phyloP scores from a whole-genome alignment of 2,329 filamentous ascomycete genomes.

The Simplicillium aogashimaense region DNA sequence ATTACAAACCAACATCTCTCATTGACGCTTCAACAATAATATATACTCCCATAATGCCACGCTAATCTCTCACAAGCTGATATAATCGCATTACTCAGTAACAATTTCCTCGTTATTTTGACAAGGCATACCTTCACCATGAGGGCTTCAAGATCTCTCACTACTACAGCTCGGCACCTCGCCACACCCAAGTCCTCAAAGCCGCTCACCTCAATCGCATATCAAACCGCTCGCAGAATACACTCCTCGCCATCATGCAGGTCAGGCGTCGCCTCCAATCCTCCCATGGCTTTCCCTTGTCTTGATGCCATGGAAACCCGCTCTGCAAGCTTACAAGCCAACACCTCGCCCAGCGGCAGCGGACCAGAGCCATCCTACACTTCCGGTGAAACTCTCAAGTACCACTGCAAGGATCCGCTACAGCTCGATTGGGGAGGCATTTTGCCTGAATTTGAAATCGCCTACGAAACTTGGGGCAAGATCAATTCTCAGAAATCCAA shows the following conservation, averaged over 20 bases:
- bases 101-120: not conserved
- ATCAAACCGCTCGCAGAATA: conserved; percentile 13
- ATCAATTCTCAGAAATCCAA: conserved; percentile 77
- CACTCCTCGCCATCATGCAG: conserved; percentile 6
- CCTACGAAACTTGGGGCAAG: conserved; percentile 86
- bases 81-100: conserved; percentile 8
- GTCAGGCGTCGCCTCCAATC: conserved; percentile 53
- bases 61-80: not conserved
- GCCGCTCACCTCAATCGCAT: not conserved
- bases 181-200: conserved; percentile 2
- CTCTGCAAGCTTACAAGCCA: conserved; percentile 60
- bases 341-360: conserved; percentile 48
- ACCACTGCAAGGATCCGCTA: conserved; percentile 63
- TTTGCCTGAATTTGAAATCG: conserved; percentile 79
- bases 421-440: conserved; percentile 91
- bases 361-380: conserved; percentile 95
- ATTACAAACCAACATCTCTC: not conserved
- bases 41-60: not conserved
- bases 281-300: conserved; percentile 81
- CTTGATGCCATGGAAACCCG: conserved; percentile 75
- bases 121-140: conserved; percentile 3
- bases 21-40: not conserved
- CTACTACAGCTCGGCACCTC: conserved; percentile 6
- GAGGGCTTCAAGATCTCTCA: conserved; percentile 6
- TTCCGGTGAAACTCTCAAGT: conserved; percentile 71